Evolutionary conservation across 257 asterid species (phyloP).

Genomic region (Solanum megistacrolobum): DNA sequence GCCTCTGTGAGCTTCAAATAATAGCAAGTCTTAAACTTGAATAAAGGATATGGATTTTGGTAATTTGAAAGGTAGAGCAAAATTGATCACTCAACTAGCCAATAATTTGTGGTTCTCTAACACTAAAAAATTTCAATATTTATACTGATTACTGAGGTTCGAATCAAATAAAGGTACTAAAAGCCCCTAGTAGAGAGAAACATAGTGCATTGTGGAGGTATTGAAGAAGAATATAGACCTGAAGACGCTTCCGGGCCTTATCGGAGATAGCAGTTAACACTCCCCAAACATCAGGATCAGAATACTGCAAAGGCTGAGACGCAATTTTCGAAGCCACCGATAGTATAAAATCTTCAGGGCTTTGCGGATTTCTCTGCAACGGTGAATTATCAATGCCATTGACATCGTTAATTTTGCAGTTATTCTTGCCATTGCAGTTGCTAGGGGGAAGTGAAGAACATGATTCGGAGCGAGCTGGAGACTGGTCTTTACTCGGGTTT

Average conservation of each 20-base stretch:
- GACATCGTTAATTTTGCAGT: conserved; percentile 3
- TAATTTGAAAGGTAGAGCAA: background rate
- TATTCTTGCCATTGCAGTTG: conserved; percentile 6
- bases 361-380: conserved; percentile 17
- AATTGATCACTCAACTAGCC: background rate
- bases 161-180: background rate
- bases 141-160: background rate
- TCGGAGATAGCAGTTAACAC: conserved; percentile 93
- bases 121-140: background rate
- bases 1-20: background rate
- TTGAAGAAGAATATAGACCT: conserved; percentile 28
- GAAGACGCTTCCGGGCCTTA: conserved; percentile 74
- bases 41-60: background rate
- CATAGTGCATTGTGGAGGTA: background rate
- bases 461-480: conserved; percentile 6
- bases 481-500: conserved; percentile 6
- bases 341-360: conserved; percentile 37
- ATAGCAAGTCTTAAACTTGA: background rate
- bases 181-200: background rate
- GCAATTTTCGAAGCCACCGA: conserved; percentile 70
- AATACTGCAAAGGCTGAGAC: conserved; percentile 64
- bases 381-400: conserved; percentile 9
- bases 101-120: background rate
- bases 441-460: conserved; percentile 23
- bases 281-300: conserved; percentile 93